Conservation (phyloP, 2,329 filamentous ascomycete genomes). For the Ophiocordyceps camponoti-leonardi region DNA sequence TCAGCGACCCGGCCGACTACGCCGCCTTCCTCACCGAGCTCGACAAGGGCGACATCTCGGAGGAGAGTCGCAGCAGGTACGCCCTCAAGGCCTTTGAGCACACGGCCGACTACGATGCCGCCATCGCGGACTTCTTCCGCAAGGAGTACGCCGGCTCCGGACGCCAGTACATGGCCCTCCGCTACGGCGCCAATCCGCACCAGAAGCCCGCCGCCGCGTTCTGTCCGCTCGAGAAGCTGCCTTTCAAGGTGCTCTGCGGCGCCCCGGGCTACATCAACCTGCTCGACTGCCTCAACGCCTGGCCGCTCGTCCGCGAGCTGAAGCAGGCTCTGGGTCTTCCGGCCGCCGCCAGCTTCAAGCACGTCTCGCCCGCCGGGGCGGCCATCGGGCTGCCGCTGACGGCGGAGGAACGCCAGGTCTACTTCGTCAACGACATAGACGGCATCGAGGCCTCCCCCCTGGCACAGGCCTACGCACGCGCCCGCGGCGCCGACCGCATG, state of each 20-base stretch:
- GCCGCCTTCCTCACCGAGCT: conserved; percentile 86
- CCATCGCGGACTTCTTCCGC: conserved; percentile 94
- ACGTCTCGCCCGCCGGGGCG: conserved; percentile 91
- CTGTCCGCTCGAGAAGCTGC: conserved; percentile 53
- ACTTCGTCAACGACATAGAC: conserved; percentile 92
- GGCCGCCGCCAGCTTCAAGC: conserved; percentile 96
- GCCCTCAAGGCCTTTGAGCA: conserved; percentile 97
- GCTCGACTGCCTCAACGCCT: conserved; percentile 88
- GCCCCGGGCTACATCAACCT: conserved; percentile 95
- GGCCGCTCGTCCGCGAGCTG: conserved; percentile 92
- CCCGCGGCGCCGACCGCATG: conserved; percentile 93
- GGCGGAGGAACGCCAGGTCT: conserved; percentile 84
- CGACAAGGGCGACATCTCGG: conserved; percentile 69
- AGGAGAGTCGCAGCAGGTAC: conserved; percentile 71
- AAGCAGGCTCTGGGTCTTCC: conserved; percentile 75
- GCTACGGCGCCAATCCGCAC: conserved; percentile 95
- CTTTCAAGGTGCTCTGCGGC: conserved; percentile 88
- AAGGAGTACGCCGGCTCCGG: conserved; percentile 87
- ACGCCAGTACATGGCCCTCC: conserved; percentile 64
- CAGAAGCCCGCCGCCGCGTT: conserved; percentile 91
- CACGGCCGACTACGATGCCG: conserved; percentile 88
- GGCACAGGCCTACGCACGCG: conserved; percentile 89
- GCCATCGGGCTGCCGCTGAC: conserved; percentile 81
- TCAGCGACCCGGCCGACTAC: conserved; percentile 89
- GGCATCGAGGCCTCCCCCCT: conserved; percentile 74